Conservation (phyloP, 371 early-diverging fungal genomes). For the Batkoa obscura region DNA sequence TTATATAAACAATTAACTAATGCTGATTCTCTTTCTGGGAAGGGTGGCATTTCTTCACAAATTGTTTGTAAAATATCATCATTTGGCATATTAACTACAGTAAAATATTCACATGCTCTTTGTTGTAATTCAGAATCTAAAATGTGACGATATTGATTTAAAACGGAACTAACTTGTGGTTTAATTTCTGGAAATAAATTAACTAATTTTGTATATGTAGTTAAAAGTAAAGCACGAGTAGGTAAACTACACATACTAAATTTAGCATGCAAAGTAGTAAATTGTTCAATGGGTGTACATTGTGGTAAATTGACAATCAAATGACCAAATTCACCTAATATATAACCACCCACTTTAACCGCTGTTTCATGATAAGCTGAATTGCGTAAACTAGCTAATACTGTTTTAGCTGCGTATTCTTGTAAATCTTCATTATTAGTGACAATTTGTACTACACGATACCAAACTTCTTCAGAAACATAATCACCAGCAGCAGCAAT, state of each 20-base stretch:
- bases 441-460: constrained; percentile 88
- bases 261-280: constrained; percentile 76
- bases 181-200: constrained; percentile 95
- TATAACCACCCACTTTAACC: constrained; percentile 84
- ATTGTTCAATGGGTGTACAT: constrained; percentile 76
- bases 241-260: constrained; percentile 57
- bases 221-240: constrained; percentile 68
- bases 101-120: constrained; percentile 87
- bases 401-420: constrained; percentile 76
- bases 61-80: constrained; percentile 79
- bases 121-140: constrained; percentile 90
- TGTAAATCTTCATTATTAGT: constrained; percentile 82
- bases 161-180: constrained; percentile 57
- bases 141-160: constrained; percentile 67
- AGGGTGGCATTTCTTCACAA: constrained; percentile 94
- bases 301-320: constrained; percentile 71
- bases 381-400: constrained; percentile 53
- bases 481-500: constrained; percentile 89
- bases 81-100: constrained; percentile 55
- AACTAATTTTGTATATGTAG: constrained; percentile 83
- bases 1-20: constrained; percentile 58
- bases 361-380: constrained; percentile 86
- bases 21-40: constrained; percentile 83
- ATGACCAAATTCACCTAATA: constrained; percentile 93
- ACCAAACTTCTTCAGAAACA: constrained; percentile 95